Conservation (phyloP, 2,329 filamentous ascomycete species). For the Colletotrichum caudatum region DNA sequence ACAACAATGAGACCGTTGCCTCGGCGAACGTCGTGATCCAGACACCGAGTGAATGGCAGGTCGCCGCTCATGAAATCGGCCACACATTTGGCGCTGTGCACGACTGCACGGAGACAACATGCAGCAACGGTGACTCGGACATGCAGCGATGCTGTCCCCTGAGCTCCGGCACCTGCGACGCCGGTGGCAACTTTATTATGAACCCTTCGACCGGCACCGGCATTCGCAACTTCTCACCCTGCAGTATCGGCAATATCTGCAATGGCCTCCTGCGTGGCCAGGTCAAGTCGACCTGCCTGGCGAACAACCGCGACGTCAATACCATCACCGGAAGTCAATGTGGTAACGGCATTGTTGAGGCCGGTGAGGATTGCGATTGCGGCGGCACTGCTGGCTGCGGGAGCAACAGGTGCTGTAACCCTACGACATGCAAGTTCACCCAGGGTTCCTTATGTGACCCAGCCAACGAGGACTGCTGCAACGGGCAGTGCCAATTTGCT, state of each 20-base stretch:
- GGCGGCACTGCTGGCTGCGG: conserved; percentile 80
- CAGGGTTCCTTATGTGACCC: conserved; percentile 81
- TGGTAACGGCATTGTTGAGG: conserved; percentile 93
- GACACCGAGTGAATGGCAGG: conserved; percentile 90
- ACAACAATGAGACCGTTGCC: conserved; percentile 77
- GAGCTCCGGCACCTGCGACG: conserved; percentile 75
- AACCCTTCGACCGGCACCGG: conserved; percentile 84
- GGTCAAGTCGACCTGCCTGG: conserved; percentile 81
- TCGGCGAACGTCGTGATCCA: conserved; percentile 91
- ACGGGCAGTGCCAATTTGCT: conserved; percentile 73
- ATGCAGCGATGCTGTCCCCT: conserved; percentile 82
- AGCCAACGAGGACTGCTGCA: conserved; percentile 86
- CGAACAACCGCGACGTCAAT: conserved; percentile 85
- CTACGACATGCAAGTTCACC: conserved; percentile 88
- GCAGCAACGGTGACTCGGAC: conserved; percentile 67
- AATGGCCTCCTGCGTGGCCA: conserved; percentile 82
- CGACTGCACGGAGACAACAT: conserved; percentile 82
- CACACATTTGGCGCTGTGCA: conserved; percentile 97
- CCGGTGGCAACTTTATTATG: conserved; percentile 88
- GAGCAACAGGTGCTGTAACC: conserved; percentile 84
- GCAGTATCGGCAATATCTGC: conserved; percentile 94
- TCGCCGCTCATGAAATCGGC: conserved; percentile 93
- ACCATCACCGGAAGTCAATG: conserved; percentile 88
- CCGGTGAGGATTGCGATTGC: conserved; percentile 95
- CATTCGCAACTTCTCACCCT: conserved; percentile 86